Evolutionary conservation across 2,329 filamentous ascomycete species (phyloP).

Genomic region (Ophiostoma piceae): DNA sequence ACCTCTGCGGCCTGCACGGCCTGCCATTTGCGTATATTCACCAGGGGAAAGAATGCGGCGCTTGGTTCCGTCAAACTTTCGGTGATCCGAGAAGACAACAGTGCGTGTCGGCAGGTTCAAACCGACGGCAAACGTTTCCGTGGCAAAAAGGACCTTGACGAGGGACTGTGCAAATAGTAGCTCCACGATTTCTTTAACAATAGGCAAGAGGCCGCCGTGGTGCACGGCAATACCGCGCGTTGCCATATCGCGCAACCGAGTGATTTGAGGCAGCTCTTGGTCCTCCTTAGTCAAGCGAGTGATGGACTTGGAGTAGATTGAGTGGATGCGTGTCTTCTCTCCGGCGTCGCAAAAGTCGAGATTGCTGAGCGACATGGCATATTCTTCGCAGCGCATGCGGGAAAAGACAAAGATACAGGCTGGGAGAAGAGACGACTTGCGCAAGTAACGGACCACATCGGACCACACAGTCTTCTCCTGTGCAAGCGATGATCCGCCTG

Average conservation of each 20-base stretch:
- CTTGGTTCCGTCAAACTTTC: slow-evolving; percentile 88
- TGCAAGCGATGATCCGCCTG: slow-evolving; percentile 79
- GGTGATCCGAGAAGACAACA: slow-evolving; percentile 93
- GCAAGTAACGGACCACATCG: slow-evolving; percentile 84
- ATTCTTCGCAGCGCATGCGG: slow-evolving; percentile 95
- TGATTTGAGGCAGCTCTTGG: slow-evolving; percentile 82
- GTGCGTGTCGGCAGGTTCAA: slow-evolving; percentile 92
- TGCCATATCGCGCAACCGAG: slow-evolving; percentile 77
- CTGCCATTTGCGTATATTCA: slow-evolving; percentile 98
- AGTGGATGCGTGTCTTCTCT: slow-evolving; percentile 95
- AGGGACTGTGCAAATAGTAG: slow-evolving; percentile 92
- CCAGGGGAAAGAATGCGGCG: slow-evolving; percentile 90
- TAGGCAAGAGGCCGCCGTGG: slow-evolving; percentile 87
- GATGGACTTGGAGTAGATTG: slow-evolving; percentile 94
- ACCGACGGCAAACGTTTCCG: slow-evolving; percentile 98
- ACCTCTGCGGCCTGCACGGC: slow-evolving; percentile 85
- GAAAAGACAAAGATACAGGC: slow-evolving; percentile 98
- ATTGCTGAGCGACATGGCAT: slow-evolving; percentile 89
- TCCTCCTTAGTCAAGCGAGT: slow-evolving; percentile 89
- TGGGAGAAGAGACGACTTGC: slow-evolving; percentile 79
- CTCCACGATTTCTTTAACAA: slow-evolving; percentile 96
- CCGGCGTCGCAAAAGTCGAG: slow-evolving; percentile 89
- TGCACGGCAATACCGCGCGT: slow-evolving; percentile 90
- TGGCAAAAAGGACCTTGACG: slow-evolving; percentile 95
- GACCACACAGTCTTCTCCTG: slow-evolving; percentile 98